Evolutionary conservation across 345 rosid genomes (phyloP), one percentile per base, ranked within the genome.

Genomic region (Linum lewisii): DNA sequence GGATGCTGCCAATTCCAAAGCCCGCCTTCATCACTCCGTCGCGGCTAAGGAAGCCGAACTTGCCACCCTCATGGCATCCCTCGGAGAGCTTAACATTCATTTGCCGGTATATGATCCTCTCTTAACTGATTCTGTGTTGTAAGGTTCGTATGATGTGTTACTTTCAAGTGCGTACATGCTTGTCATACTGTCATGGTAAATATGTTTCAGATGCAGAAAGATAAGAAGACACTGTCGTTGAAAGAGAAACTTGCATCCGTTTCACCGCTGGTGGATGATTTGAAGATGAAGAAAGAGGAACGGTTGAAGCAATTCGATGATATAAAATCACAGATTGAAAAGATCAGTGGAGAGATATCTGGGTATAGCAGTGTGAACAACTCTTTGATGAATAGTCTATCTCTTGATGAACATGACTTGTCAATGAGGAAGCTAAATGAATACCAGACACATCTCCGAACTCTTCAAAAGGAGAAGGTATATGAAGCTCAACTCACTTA

Each of bases 1-100:
- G 26, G 98, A 86, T 55, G 95, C 93, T 66, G 91, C 89, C 70
- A 82, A 84, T 81, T 75, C 82, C 19, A 92, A 92, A 77, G 97
- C 93, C 53, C 72, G 85, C 54, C 95, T 92, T 73, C 83, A 88
- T 81, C 97, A 92, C 61, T 84, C 86, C 69, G 85, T 92, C 78
- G 96, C 95, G 60, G 74, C 95, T 47, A 83, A 80, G 60, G 98
- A 92, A 81, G 97, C 98, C 57, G 98, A 92, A 74, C 77, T 88
- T 70, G 97, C 98, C 55, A 83, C 97, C 23, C 81, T 92, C 29
- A 76, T 81, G 81, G 98, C 97, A 59, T 74, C 95, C 22, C 94
- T 92, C 24, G 98, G 96, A 34, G 88, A 86, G 8, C 82, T 82
- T 62, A 81, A 82, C 72, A 54, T 82, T 70, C 79, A 77, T 56